These are phyloP conservation scores for Excoecaria cochinchinensis DNA, from an alignment of 345 rosid genomes.

Conservation along the genomic window DNA sequence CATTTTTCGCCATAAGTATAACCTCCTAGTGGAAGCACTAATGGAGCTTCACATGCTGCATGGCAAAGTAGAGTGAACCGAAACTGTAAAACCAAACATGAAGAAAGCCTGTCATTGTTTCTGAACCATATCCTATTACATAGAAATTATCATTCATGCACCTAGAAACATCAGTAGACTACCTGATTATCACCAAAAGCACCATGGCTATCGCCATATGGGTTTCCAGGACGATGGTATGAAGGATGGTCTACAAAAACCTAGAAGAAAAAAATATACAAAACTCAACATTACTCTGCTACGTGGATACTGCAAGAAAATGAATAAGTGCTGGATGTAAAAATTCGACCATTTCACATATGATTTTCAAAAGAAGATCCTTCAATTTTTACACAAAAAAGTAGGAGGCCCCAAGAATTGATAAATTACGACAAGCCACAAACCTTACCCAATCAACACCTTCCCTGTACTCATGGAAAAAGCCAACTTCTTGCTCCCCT, in stretches of 20 bases:
- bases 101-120: slow-evolving; percentile 28
- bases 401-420: not conserved
- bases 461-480: slow-evolving; percentile 79
- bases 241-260: slow-evolving; percentile 86
- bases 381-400: not conserved
- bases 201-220: slow-evolving; percentile 77
- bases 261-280: slow-evolving; percentile 33
- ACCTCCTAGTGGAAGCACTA: slow-evolving; percentile 91
- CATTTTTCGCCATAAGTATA: slow-evolving; percentile 89
- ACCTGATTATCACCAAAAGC: slow-evolving; percentile 98
- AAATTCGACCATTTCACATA: not conserved
- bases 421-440: slow-evolving; percentile 1
- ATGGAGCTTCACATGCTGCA: slow-evolving; percentile 98
- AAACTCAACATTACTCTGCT: not conserved
- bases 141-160: not conserved
- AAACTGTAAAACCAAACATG: slow-evolving; percentile 62
- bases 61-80: slow-evolving; percentile 89
- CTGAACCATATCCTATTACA: slow-evolving; percentile 5
- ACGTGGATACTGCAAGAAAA: not conserved
- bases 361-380: not conserved
- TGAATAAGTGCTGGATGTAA: slow-evolving; percentile 1
- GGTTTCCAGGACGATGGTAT: slow-evolving; percentile 90
- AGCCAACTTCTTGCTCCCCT: slow-evolving; percentile 72
- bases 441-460: slow-evolving; percentile 92
- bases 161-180: slow-evolving; percentile 14